Base-by-base conservation (phyloP, 345 rosid genomes). In the Arabidopsis thaliana region DNA sequence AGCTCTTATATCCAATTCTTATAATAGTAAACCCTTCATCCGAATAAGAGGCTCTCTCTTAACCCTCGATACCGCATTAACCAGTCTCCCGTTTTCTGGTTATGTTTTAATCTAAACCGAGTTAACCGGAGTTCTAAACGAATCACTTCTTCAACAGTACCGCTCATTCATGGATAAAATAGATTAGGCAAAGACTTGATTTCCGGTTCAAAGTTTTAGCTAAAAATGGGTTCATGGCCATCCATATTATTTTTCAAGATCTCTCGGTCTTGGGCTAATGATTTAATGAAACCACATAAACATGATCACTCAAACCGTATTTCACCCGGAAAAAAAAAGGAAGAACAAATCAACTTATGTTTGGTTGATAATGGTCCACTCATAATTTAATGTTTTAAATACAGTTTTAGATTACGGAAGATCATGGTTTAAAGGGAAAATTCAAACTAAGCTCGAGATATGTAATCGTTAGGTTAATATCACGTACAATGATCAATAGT, bases 171-270 rank as follows among this genome's bases (percentile, higher is more conserved):
- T 28, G 37, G 11, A 28, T 55, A 9, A 55, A 55, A 30, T n/a
- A 55, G 7, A 14, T 14, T 14, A 3, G 42, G 49, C 20, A 8
- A 45, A 2, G 22, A 14, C 1, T 28, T 48, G 6, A 32, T 32
- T 32, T 48, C 0, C 0, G 10, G 55, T 32, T 16, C n/a, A n/a
- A n/a, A n/a, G n/a, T n/a, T n/a, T n/a, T n/a, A n/a, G n/a, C n/a
- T n/a, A n/a, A n/a, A n/a, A n/a, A n/a, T 51, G 30, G 37, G 23
- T 22, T 49, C 59, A 12, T 51, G 45, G 38, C 36, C 71, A 37
- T 48, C 38, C 3, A 51, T 36, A 38, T 51, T 48, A 10, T 40
- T 3, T 40, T 41, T 2, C n/a, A 14, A 41, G 20, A 34, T 14
- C 25, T 28, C 32, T 28, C 32, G 4, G 3, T 28, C 32, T 14